These are phyloP conservation scores for Trichoderma endophyticum DNA, from an alignment of 2,329 filamentous ascomycete species.

Conservation along the genomic window DNA sequence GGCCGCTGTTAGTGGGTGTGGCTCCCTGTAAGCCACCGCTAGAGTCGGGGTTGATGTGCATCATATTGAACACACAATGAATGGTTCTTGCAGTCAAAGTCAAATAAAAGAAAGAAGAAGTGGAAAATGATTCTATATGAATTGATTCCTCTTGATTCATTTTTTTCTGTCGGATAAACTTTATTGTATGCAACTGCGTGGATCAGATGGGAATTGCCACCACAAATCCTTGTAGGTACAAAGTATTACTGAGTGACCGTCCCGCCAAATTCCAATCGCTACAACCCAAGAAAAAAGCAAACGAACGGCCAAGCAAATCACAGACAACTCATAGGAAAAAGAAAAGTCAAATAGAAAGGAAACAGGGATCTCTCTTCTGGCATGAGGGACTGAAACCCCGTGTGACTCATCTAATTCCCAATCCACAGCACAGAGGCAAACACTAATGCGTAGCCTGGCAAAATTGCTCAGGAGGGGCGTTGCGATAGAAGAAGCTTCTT, in stretches of 20 bases:
- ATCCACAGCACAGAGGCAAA: constrained; percentile 13
- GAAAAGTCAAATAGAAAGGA: constrained; percentile 8
- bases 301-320: not conserved
- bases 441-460: constrained; percentile 18
- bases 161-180: not conserved
- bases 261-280: not conserved
- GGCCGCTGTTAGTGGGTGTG: not conserved
- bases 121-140: not conserved
- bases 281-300: not conserved
- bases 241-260: not conserved
- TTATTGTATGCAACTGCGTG: not conserved
- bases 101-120: not conserved
- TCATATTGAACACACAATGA: not conserved
- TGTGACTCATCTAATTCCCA: constrained; percentile 24
- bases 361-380: constrained; percentile 20
- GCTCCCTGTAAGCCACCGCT: constrained; percentile 18
- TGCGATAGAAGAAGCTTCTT: constrained; percentile 16
- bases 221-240: not conserved
- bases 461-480: constrained; percentile 19
- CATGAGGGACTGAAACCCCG: constrained; percentile 21
- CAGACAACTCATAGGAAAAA: not conserved
- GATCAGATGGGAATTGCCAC: not conserved
- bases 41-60: not conserved
- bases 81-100: not conserved
- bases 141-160: not conserved